A percentile compares a stretch with the other conserved stretches of the same genome.
phyloP scores from a whole-genome alignment of 371 early-diverging fungal species.

The Syncephalastrum contaminatum region DNA sequence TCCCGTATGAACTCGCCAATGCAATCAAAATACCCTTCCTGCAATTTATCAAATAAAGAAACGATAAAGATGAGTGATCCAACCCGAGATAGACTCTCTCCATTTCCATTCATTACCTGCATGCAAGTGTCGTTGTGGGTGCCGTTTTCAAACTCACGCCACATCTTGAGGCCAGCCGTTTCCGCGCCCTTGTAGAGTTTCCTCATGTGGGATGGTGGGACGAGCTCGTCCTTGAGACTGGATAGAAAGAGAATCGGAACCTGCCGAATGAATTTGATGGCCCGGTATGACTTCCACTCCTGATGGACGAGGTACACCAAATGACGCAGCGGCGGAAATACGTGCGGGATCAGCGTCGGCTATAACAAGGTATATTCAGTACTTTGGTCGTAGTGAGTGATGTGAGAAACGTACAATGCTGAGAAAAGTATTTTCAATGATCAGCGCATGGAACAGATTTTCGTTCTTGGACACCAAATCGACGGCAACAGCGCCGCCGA shows the following conservation, averaged over 20 bases:
- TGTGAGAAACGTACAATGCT: slow-evolving; percentile 63
- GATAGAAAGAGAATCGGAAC: slow-evolving; percentile 86
- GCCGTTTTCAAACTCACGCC: slow-evolving; percentile 77
- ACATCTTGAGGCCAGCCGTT: slow-evolving; percentile 56
- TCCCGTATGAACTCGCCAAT: slow-evolving; percentile 55
- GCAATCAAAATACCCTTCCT: slow-evolving; percentile 82
- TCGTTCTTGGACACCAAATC: slow-evolving; percentile 75
- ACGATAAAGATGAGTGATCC: neutral
- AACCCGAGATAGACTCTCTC: neutral
- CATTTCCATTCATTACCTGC: slow-evolving; percentile 27
- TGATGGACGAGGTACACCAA: slow-evolving; percentile 86
- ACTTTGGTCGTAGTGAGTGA: neutral
- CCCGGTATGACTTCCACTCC: slow-evolving; percentile 80
- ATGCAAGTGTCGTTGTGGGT: slow-evolving; percentile 92
- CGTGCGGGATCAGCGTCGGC: slow-evolving; percentile 85
- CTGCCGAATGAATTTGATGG: slow-evolving; percentile 63
- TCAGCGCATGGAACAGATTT: slow-evolving; percentile 73
- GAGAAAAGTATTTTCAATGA: slow-evolving; percentile 95
- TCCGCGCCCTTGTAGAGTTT: slow-evolving; percentile 64
- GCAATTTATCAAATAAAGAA: neutral
- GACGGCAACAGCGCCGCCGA: slow-evolving; percentile 96
- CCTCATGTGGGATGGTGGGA: slow-evolving; percentile 89
- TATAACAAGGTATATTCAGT: slow-evolving; percentile 20
- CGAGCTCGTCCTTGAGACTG: slow-evolving; percentile 81
- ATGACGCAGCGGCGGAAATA: slow-evolving; percentile 74